A percentile compares a stretch with the other conserved stretches of the same genome.
These are phyloP conservation scores for Cucurbita argyrosperma DNA, from an alignment of 306 rosid genomes.

Conservation along the genomic window DNA sequence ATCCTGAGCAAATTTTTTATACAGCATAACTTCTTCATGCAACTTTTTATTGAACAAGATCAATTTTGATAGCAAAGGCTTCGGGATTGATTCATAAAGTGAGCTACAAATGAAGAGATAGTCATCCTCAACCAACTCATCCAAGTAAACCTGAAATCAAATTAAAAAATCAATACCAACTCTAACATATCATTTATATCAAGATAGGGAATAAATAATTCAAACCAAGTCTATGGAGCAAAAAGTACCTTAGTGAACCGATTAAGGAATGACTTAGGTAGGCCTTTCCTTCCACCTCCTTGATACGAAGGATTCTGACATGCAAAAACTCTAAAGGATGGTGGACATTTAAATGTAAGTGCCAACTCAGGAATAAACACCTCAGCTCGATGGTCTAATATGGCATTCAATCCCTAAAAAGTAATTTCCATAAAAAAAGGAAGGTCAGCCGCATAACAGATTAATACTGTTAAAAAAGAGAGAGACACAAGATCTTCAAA, in stretches of 20 bases:
- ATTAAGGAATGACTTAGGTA: conserved; percentile 84
- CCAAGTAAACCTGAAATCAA: conserved; percentile 73
- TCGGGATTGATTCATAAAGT: conserved; percentile 43
- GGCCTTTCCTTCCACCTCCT: conserved; percentile 95
- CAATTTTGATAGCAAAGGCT: conserved; percentile 39
- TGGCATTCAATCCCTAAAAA: conserved; percentile 83
- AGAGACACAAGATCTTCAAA: background rate
- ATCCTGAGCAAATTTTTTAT: conserved; percentile 64
- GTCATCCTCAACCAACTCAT: conserved; percentile 70
- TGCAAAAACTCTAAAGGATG: conserved; percentile 82
- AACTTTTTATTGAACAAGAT: conserved; percentile 58
- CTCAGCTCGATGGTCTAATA: conserved; percentile 95
- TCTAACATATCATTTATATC: background rate
- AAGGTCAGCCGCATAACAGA: background rate
- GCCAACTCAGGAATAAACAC: conserved; percentile 89
- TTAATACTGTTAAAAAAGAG: background rate
- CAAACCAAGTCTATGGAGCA: background rate
- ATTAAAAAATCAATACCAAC: background rate
- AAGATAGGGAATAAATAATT: background rate
- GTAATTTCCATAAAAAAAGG: background rate
- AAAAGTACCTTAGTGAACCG: conserved; percentile 73
- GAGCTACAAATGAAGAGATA: conserved; percentile 67
- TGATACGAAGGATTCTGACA: conserved; percentile 92
- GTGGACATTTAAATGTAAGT: conserved; percentile 63
- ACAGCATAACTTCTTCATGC: conserved; percentile 59